A percentile compares a stretch with the other conserved stretches of the same genome.
Conservation (phyloP, 1,284 basidiomycete species). For the Afroboletus lepidellus region DNA sequence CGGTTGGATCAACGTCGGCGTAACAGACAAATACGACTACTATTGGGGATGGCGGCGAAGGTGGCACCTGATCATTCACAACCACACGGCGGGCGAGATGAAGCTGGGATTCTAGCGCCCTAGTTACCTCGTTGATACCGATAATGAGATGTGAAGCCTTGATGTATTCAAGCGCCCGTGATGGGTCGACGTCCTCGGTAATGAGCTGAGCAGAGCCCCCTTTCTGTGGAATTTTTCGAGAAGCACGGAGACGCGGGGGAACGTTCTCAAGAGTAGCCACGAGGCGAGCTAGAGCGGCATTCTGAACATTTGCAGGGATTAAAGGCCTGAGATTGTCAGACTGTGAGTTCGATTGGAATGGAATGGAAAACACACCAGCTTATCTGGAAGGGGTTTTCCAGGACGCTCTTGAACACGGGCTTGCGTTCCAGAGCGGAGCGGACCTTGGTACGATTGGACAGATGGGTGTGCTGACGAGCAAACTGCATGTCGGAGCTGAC, state of each 20-base stretch:
- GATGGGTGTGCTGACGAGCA: constrained; percentile 50
- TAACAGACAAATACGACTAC: constrained; percentile 65
- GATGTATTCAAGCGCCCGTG: not conserved
- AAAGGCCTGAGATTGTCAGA: constrained; percentile 53
- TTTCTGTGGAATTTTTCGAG: constrained; percentile 8
- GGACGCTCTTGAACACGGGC: constrained; percentile 61
- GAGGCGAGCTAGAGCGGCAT: constrained; percentile 50
- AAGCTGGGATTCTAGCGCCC: constrained; percentile 64
- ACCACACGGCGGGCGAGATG: constrained; percentile 33
- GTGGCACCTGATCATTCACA: constrained; percentile 22
- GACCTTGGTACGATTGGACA: constrained; percentile 60
- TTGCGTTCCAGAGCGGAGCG: constrained; percentile 46
- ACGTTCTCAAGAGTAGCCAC: constrained; percentile 43
- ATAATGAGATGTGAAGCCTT: constrained; percentile 47
- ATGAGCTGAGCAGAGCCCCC: no score
- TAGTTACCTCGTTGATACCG: constrained; percentile 83
- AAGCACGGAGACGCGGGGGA: constrained; percentile 11
- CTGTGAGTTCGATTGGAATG: not conserved
- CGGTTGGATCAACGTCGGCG: constrained; percentile 69
- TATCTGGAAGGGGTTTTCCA: constrained; percentile 72
- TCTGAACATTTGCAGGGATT: constrained; percentile 63
- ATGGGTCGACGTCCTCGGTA: constrained; percentile 4
- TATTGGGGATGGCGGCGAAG: constrained; percentile 24
- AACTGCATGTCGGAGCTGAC: constrained; percentile 31
- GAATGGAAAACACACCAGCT: constrained; percentile 49